phyloP scores from a whole-genome alignment of 768 basidiomycete species.

The Infundibulicybe gibba region DNA sequence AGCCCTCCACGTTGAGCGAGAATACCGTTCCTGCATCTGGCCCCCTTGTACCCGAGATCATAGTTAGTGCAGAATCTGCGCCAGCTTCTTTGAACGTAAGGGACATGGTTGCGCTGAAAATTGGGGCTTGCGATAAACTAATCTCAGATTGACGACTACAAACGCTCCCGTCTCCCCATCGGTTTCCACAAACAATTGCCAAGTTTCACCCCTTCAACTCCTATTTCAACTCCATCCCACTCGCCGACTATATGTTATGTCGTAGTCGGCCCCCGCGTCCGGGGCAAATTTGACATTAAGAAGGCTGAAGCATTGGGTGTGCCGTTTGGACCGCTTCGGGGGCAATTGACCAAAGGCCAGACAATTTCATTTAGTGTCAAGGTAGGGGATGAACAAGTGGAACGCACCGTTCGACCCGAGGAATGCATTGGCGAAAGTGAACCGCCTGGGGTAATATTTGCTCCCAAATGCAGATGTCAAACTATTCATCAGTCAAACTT shows the following conservation, averaged over 20 bases:
- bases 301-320: slow-evolving; percentile 66
- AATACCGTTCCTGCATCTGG: neutral
- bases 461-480: neutral
- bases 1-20: too few relatives aligned
- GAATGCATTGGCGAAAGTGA: slow-evolving; percentile 57
- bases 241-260: slow-evolving; percentile 44
- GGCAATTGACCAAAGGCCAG: slow-evolving; percentile 60
- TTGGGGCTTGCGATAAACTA: slow-evolving; percentile 1
- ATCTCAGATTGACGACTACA: slow-evolving; percentile 23
- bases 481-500: neutral
- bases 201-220: slow-evolving; percentile 17
- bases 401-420: slow-evolving; percentile 54
- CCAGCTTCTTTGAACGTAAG: neutral
- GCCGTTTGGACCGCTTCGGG: slow-evolving; percentile 53
- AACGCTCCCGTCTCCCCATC: slow-evolving; percentile 20
- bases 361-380: slow-evolving; percentile 52
- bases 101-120: neutral
- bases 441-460: slow-evolving; percentile 34
- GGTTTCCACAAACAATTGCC: slow-evolving; percentile 38
- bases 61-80: neutral
- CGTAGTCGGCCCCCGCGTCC: slow-evolving; percentile 47
- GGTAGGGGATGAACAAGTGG: slow-evolving; percentile 33
- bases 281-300: slow-evolving; percentile 69
- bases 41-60: neutral
- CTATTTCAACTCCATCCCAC: slow-evolving; percentile 11